Evolutionary conservation across 495 filamentous ascomycete genomes (phyloP).

Genomic region (Pseudevernia furfuracea): DNA sequence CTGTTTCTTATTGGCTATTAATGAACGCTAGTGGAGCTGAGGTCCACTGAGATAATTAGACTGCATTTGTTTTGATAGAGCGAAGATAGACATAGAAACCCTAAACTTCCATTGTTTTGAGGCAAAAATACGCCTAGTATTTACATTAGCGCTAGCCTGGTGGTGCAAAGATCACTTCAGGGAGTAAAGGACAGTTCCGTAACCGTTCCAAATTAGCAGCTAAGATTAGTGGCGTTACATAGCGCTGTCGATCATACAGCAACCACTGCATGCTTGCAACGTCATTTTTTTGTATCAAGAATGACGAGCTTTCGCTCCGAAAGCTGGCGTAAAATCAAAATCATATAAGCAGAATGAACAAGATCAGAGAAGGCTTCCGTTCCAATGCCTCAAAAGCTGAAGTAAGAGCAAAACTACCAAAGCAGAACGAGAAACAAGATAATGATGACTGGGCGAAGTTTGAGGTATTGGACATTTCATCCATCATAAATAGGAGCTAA

Average conservation of each 20-base stretch:
- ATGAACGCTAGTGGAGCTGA: neutral
- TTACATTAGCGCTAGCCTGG: too few species aligned
- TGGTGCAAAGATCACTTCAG: too few species aligned
- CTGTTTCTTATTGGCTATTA: neutral
- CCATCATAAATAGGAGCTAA: neutral
- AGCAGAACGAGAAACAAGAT: slow-evolving; percentile 2
- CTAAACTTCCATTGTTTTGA: too few species aligned
- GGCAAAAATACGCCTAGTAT: too few species aligned
- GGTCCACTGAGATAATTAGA: too few species aligned
- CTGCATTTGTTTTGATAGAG: neutral
- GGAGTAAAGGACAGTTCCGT: too few species aligned
- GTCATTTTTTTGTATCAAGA: neutral
- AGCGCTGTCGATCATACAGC: neutral
- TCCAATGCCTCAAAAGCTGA: slow-evolving; percentile 12
- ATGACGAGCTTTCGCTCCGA: neutral
- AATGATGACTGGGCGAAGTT: slow-evolving; percentile 6
- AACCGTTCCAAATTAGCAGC: too few species aligned
- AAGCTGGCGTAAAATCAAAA: too few species aligned
- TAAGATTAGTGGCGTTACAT: neutral
- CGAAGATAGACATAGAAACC: neutral
- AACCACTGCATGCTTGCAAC: neutral
- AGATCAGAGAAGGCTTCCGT: too few species aligned
- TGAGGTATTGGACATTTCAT: neutral
- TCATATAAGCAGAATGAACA: too few species aligned
- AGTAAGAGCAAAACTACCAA: slow-evolving; percentile 2